Percentiles rank a stretch among this genome's conserved stretches.
These are phyloP conservation scores for Plasmopara muralis DNA, from an alignment of 352 stramenopile species.

Conservation along the genomic window DNA sequence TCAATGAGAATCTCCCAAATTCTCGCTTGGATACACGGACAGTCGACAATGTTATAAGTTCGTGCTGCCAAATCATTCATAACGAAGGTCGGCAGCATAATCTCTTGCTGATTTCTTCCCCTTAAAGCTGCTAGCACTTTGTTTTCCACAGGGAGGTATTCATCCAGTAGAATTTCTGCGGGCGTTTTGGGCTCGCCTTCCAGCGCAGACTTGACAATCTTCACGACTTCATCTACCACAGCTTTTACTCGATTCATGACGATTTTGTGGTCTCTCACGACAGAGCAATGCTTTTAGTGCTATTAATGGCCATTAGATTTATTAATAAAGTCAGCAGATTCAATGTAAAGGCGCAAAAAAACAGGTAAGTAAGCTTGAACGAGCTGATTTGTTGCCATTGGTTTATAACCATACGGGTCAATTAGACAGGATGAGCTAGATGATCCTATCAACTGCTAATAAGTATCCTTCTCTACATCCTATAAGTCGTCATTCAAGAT, in stretches of 20 bases:
- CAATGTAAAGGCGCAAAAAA: too few species aligned
- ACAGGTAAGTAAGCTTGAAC: too few species aligned
- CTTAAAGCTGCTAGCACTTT: constrained; percentile 35
- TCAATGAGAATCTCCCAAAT: constrained; percentile 69
- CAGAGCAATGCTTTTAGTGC: not conserved
- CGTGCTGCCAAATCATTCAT: constrained; percentile 58
- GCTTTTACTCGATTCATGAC: constrained; percentile 52
- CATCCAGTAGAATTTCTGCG: constrained; percentile 54
- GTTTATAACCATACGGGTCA: too few species aligned
- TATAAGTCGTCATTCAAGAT: too few species aligned
- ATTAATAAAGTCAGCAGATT: not conserved
- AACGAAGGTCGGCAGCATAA: constrained; percentile 42
- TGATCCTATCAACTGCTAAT: too few species aligned
- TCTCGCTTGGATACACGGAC: constrained; percentile 58
- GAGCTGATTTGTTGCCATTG: too few species aligned
- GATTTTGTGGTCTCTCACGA: constrained; percentile 2
- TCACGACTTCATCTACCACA: constrained; percentile 52
- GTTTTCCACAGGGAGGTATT: constrained; percentile 53
- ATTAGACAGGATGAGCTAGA: too few species aligned
- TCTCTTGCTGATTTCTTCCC: constrained; percentile 25
- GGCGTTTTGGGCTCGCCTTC: constrained; percentile 50
- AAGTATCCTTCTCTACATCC: too few species aligned
- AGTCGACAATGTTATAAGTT: constrained; percentile 70
- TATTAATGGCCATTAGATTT: not conserved
- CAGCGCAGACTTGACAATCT: constrained; percentile 53